Evolutionary conservation across 106 monocot species (phyloP).

Genomic region (Dioscorea alata): DNA sequence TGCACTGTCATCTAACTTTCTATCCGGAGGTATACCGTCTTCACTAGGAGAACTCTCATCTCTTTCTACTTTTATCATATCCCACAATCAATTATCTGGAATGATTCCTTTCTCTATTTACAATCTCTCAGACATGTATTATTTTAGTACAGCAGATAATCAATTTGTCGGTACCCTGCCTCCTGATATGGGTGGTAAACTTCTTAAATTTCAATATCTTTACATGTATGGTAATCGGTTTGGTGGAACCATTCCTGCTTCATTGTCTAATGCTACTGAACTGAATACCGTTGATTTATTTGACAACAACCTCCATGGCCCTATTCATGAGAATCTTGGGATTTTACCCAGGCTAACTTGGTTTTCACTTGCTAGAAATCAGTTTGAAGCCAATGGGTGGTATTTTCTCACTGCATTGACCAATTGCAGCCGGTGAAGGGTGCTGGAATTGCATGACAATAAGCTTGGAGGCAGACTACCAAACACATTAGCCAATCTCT

Average conservation of each 20-base stretch:
- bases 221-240: background rate
- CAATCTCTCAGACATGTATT: background rate
- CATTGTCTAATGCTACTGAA: background rate
- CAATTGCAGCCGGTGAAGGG: background rate
- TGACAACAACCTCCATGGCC: background rate
- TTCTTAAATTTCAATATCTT: background rate
- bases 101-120: constrained; percentile 2
- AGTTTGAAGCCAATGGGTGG: constrained; percentile 5
- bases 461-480: constrained; percentile 3
- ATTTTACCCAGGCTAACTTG: background rate
- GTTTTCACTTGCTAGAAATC: background rate
- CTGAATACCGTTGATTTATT: background rate
- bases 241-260: background rate
- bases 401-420: constrained; percentile 4
- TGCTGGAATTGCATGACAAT: background rate
- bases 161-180: constrained; percentile 2
- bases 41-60: background rate
- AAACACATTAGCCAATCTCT: background rate
- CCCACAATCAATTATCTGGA: constrained; percentile 2
- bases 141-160: background rate
- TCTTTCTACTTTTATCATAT: background rate
- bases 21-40: background rate
- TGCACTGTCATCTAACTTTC: background rate
- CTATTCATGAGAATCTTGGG: background rate
- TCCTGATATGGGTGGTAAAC: background rate